Evolutionary conservation across 2,329 filamentous ascomycete genomes (phyloP), one percentile per base, ranked within the genome.

Genomic region (Fusarium irregulare): DNA sequence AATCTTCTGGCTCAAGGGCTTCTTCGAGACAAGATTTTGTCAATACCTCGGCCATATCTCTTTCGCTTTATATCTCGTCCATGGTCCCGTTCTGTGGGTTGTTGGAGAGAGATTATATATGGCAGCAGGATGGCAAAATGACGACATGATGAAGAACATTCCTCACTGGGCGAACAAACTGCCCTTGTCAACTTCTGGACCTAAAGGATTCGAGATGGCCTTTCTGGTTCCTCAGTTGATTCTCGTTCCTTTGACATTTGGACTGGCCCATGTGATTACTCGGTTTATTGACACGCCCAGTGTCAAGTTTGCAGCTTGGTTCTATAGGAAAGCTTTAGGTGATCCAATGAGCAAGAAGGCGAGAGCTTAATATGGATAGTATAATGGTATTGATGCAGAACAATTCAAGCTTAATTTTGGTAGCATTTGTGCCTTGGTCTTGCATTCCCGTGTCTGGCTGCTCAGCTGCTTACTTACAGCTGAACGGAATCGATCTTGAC

Each of bases 61-160:
- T 0, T 92, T 86, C 74, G 82, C 86, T 3, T 79, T 92, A 12
- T 92, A 92, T 77, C 80, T 91, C 11, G 83, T 91, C 13, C 89
- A 92, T 69, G 89, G 89, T 0, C 89, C 89, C 0, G 76, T 92
- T 2, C 78, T 92, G 1, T 86, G 83, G 82, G 83, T 82, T 0
- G 55, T 91, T 2, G 89, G 88, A 6, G 88, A 92, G 74, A 81
- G 90, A 41, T 25, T 93, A 2, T 92, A 92, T 76, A 83, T 86
- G 7, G 87, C 87, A 10, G 83, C 84, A 0, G 90, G 91, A 12
- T 89, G 86, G 81, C 73, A 78, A 6, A 83, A 84, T 47, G 78
- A 83, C 2, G 78, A 81, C 16, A 84, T 89, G 66, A 75, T 81
- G 28, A 74, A 83, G n/a, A 79, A 83, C 37, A 83, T 91, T 30